These are phyloP conservation scores for Arachis monticola DNA, from an alignment of 331 rosid species.

Conservation along the genomic window DNA sequence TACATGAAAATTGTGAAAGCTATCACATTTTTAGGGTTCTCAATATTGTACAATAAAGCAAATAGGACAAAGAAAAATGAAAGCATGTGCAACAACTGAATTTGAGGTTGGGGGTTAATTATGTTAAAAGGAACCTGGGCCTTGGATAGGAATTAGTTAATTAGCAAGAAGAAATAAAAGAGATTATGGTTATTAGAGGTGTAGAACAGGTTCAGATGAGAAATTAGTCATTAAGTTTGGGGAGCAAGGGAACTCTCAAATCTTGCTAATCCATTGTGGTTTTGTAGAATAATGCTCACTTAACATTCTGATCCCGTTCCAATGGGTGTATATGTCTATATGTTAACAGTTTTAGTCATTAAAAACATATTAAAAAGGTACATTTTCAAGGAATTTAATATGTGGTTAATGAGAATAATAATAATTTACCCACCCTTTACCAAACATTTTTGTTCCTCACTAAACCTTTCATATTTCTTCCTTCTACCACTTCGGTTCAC, in stretches of 20 bases:
- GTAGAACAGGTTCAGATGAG: no score
- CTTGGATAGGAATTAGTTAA: no score
- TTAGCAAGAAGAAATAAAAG: no score
- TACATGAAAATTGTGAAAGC: background rate
- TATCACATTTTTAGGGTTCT: background rate
- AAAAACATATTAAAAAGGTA: constrained; percentile 21
- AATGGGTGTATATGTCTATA: no score
- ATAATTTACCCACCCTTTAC: constrained; percentile 34
- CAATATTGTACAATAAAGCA: background rate
- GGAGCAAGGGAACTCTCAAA: no score
- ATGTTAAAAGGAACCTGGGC: no score
- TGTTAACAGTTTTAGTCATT: no score
- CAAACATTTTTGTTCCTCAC: constrained; percentile 41
- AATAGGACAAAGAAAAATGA: background rate
- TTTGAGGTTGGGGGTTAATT: background rate
- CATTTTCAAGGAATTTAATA: background rate
- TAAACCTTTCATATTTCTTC: constrained; percentile 44
- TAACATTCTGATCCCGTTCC: no score
- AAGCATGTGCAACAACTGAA: background rate
- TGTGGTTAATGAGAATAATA: constrained; percentile 7
- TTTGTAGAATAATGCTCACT: no score
- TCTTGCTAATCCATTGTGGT: no score
- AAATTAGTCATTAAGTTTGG: no score
- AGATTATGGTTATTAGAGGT: no score
- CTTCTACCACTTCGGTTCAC: constrained; percentile 41